Percentiles rank a stretch among this genome's conserved stretches.
Evolutionary conservation across 768 basidiomycete genomes (phyloP).

Genomic region (Tulasnella sp.): DNA sequence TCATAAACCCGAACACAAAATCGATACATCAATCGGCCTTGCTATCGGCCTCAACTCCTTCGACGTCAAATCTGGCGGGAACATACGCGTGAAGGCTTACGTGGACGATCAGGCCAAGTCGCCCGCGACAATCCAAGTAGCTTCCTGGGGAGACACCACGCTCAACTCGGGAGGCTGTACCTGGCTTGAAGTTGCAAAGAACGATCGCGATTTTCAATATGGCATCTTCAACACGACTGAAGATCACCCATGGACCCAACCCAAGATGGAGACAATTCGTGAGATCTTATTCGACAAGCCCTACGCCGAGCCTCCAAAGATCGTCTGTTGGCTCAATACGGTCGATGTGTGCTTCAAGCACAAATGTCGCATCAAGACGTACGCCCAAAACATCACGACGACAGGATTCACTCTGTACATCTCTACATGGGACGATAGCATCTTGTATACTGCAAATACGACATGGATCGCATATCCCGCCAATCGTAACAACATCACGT

Average conservation of each 20-base stretch:
- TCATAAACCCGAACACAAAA: no score
- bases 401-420: constrained; percentile 13
- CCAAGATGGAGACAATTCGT: constrained; percentile 9
- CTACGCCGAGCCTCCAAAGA: constrained; percentile 14
- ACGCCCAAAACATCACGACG: not conserved
- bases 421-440: constrained; percentile 14
- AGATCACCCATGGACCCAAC: constrained; percentile 14
- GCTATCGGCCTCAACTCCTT: not conserved
- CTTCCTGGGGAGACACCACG: constrained; percentile 1
- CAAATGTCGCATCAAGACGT: not conserved
- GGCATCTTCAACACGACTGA: constrained; percentile 13
- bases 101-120: not conserved
- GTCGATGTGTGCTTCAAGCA: not conserved
- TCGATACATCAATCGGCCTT: no score
- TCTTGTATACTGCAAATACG: not conserved
- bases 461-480: constrained; percentile 16
- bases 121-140: not conserved
- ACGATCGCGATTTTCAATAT: constrained; percentile 1
- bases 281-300: constrained; percentile 8
- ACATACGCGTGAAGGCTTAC: constrained; percentile 2
- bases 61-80: not conserved
- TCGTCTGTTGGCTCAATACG: not conserved
- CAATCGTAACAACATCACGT: not conserved
- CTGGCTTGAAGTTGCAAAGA: not conserved
- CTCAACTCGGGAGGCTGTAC: not conserved